Evolutionary conservation across 768 basidiomycete species (phyloP).

Genomic region (Lentinula sp.): DNA sequence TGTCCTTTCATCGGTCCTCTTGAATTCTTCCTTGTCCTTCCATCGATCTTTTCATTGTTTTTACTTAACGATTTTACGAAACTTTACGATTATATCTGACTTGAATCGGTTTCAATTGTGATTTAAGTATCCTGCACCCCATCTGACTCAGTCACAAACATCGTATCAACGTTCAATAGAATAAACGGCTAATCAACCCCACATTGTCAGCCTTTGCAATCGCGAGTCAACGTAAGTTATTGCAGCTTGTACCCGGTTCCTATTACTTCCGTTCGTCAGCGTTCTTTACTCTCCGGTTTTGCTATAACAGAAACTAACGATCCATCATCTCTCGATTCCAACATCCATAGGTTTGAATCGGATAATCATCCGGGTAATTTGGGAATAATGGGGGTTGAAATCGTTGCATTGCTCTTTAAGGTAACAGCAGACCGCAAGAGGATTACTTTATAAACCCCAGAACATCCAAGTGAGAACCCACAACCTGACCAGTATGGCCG

Average conservation of each 20-base stretch:
- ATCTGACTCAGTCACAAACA: background rate
- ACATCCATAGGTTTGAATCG: background rate
- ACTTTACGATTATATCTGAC: background rate
- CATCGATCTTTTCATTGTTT: background rate
- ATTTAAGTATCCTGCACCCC: background rate
- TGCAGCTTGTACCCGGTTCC: too few species aligned
- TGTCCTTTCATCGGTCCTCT: background rate
- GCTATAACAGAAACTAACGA: too few species aligned
- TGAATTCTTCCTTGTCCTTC: background rate
- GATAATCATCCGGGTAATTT: background rate
- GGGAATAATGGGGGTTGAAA: background rate
- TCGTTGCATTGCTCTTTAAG: background rate
- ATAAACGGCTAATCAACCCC: background rate
- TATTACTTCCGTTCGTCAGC: too few species aligned
- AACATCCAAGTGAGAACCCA: background rate
- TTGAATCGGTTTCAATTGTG: background rate
- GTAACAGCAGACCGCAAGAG: background rate
- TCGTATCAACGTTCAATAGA: background rate
- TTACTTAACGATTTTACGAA: background rate
- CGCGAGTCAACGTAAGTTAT: too few species aligned
- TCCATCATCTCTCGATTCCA: background rate
- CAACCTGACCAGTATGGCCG: slow-evolving; percentile 45
- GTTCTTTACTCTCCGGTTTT: too few species aligned
- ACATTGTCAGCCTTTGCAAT: background rate
- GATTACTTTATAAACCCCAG: background rate